A percentile compares a stretch with the other conserved stretches of the same genome.
phyloP scores from a whole-genome alignment of 2,329 filamentous ascomycete species.

The Phaeophleospora eucalypticola region DNA sequence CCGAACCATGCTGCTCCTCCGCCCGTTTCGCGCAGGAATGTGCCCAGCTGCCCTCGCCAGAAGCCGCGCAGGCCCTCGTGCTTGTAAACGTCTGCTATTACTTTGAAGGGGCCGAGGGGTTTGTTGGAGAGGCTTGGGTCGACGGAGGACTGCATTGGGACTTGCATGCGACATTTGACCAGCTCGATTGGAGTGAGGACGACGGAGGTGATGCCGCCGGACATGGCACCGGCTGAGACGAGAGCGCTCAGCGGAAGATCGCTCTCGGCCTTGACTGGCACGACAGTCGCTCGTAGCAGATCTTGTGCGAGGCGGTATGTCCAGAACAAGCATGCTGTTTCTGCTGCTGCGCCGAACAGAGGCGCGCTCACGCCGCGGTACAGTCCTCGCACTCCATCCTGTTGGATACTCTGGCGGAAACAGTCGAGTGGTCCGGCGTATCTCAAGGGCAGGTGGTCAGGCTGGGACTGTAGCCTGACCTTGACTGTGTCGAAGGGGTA shows the following conservation, averaged over 20 bases:
- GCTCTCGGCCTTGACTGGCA: constrained; percentile 23
- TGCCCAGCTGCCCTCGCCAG: constrained; percentile 93
- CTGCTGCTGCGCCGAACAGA: constrained; percentile 81
- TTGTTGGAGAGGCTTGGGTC: constrained; percentile 17
- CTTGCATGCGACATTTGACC: constrained; percentile 98
- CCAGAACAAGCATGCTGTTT: constrained; percentile 89
- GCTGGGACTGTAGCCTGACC: constrained; percentile 93
- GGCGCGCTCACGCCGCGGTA: constrained; percentile 94
- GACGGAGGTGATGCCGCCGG: constrained; percentile 83
- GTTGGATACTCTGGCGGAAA: constrained; percentile 77
- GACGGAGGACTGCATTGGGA: constrained; percentile 47
- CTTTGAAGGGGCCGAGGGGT: constrained; percentile 53
- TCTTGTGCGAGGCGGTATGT: constrained; percentile 67
- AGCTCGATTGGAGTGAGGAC: constrained; percentile 93
- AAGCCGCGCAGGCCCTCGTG: constrained; percentile 81
- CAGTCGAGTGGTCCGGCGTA: constrained; percentile 90
- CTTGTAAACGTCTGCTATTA: constrained; percentile 75
- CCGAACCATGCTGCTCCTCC: constrained; percentile 96
- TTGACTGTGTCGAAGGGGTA: constrained; percentile 99
- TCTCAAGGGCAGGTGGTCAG: constrained; percentile 71
- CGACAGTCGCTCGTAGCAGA: constrained; percentile 60
- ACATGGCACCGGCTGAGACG: constrained; percentile 75
- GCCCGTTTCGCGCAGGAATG: constrained; percentile 87
- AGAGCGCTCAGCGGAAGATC: constrained; percentile 71
- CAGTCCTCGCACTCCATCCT: constrained; percentile 74